Conservation (phyloP, 139 green algal species). For the Trebouxia sp. region DNA sequence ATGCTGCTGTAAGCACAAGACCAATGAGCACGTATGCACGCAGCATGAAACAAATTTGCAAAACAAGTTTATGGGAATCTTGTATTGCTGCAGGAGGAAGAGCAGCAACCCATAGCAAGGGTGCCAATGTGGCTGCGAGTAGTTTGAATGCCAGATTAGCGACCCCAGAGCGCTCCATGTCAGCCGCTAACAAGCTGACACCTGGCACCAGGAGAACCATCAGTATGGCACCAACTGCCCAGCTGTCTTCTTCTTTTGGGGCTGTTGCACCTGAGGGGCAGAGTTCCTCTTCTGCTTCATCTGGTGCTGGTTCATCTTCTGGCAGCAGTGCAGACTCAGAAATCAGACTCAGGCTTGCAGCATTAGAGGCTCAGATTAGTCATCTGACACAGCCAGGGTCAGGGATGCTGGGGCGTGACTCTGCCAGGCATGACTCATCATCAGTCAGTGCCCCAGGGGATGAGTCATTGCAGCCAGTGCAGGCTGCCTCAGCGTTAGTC, state of each 20-base stretch:
- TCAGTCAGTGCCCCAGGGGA: too few relatives aligned
- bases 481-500: slow-evolving; percentile 3
- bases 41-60: too few relatives aligned
- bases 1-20: too few relatives aligned
- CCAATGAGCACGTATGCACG: too few relatives aligned
- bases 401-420: background rate
- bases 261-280: background rate
- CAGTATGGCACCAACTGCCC: background rate
- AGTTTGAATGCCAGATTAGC: background rate
- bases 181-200: background rate
- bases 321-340: too few relatives aligned
- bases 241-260: background rate
- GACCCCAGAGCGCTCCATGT: background rate
- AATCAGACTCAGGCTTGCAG: background rate
- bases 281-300: background rate
- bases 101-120: background rate
- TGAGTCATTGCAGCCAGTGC: background rate
- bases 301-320: too few relatives aligned
- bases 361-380: slow-evolving; percentile 4
- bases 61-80: too few relatives aligned
- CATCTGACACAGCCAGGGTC: background rate
- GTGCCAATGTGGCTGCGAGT: too few relatives aligned
- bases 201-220: background rate
- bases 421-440: background rate
- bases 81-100: too few relatives aligned